These are phyloP conservation scores for Aspergillus brunneoviolaceus DNA, from an alignment of 2,329 filamentous ascomycete genomes.

Conservation along the genomic window DNA sequence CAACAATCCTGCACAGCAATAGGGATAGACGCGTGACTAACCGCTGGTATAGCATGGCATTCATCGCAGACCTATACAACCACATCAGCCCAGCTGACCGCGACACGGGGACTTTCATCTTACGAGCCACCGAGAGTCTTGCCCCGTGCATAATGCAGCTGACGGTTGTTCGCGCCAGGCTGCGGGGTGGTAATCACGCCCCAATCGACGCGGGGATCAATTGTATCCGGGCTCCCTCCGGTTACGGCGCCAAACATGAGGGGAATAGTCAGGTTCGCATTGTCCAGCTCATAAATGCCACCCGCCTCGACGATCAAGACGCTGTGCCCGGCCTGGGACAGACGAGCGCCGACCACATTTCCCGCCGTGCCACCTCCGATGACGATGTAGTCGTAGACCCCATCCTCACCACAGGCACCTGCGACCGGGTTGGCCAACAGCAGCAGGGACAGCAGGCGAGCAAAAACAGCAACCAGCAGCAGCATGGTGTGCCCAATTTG, in stretches of 20 bases:
- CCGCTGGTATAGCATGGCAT: constrained; percentile 28
- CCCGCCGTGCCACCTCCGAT: constrained; percentile 38
- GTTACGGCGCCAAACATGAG: constrained; percentile 16
- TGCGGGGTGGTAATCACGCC: constrained; percentile 22
- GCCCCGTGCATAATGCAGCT: constrained; percentile 25
- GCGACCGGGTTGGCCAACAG: background rate
- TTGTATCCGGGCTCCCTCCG: constrained; percentile 24
- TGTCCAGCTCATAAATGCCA: constrained; percentile 32
- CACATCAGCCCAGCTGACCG: background rate
- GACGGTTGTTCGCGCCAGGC: constrained; percentile 7
- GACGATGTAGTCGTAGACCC: constrained; percentile 30
- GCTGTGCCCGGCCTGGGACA: constrained; percentile 14
- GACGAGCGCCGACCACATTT: constrained; percentile 34
- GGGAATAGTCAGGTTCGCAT: constrained; percentile 29
- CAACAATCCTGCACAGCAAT: background rate
- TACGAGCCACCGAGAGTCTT: constrained; percentile 14
- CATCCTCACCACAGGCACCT: background rate
- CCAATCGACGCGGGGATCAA: constrained; percentile 25
- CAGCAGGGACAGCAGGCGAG: background rate
- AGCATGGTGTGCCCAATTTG: background rate
- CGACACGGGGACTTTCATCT: background rate
- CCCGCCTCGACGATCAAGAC: constrained; percentile 34
- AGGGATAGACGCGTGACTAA: constrained; percentile 21
- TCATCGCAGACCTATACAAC: constrained; percentile 17
- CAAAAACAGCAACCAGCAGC: background rate